Base-by-base conservation (phyloP, 106 monocot species). In the Platanthera guangdongensis region DNA sequence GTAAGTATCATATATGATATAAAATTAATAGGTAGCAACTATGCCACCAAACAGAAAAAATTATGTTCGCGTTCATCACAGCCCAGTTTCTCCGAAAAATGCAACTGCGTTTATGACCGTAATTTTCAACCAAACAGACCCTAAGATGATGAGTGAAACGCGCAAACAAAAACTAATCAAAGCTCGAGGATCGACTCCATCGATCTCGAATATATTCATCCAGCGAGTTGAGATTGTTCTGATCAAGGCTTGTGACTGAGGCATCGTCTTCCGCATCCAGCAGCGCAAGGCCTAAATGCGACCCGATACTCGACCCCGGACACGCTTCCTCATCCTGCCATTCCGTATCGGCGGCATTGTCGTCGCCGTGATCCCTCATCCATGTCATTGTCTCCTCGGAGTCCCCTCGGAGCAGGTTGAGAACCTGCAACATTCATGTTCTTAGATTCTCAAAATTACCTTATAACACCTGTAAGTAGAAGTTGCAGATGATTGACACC, bases 131-230 rank as follows among this genome's bases (percentile, higher is more conserved):
- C 25, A 39, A 39, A 3, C 39, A 39, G 39, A 39, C 39, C 2
- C 39, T 39, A 39, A 39, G 39, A 39, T 39, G 3, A 39, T 3
- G 39, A 39, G 39, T 39, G 39, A 39, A 3, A 39, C 39, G 39
- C 39, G 39, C 39, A 39, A 39, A 39, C 39, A 70, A 25, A 70
- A 82, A 64, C 79, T 81, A 90, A 67, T 93, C 85, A 76, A 96
- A 93, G 80, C 96, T 93, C 8, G 93, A 87, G 0, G 90, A 93
- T 18, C 87, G 80, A 76, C 91, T 97, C 79, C 89, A 91, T 25
- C 89, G 74, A 9, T 84, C 94, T 76, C 75, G 75, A 67, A 94
- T 73, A 71, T 94, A 92, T 14, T 91, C 93, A 78, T 94, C 91
- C 50, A 88, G 67, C 21, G 86, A 83, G 50, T 72, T 81, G 4